These are phyloP conservation scores for Pyricularia grisea DNA, from an alignment of 2,329 filamentous ascomycete genomes.

Conservation along the genomic window DNA sequence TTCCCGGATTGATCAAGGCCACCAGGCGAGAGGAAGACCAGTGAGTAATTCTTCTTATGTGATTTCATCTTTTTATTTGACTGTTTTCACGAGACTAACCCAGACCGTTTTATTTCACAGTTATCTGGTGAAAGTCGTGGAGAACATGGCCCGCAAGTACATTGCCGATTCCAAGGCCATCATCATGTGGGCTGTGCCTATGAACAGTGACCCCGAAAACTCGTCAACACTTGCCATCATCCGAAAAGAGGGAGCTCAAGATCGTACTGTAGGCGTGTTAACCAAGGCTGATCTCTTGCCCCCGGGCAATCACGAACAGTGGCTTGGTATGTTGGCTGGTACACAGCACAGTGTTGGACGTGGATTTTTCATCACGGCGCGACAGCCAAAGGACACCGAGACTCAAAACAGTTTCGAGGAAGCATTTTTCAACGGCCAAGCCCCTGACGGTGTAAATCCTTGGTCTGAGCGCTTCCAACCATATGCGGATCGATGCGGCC, in stretches of 20 bases:
- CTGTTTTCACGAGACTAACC: neutral
- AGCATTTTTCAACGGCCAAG: conserved; percentile 33
- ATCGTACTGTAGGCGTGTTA: conserved; percentile 63
- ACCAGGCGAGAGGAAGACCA: conserved; percentile 53
- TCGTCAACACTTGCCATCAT: conserved; percentile 63
- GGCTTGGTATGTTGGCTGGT: conserved; percentile 53
- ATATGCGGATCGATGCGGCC: conserved; percentile 40
- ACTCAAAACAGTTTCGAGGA: conserved; percentile 43
- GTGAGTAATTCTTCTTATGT: neutral
- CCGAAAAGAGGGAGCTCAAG: conserved; percentile 41
- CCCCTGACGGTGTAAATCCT: conserved; percentile 7
- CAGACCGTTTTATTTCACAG: neutral
- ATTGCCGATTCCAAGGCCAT: conserved; percentile 61
- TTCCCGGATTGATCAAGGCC: conserved; percentile 73
- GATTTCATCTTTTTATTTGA: neutral
- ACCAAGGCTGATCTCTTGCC: conserved; percentile 75
- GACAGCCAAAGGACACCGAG: conserved; percentile 41
- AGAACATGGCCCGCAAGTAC: conserved; percentile 61
- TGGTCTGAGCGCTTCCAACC: conserved; percentile 41
- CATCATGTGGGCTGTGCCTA: conserved; percentile 66
- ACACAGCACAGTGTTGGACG: conserved; percentile 54
- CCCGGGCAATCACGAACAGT: conserved; percentile 39
- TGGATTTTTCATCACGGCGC: conserved; percentile 73
- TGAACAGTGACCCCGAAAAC: conserved; percentile 70
- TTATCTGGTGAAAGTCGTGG: conserved; percentile 63